Evolutionary conservation across 495 filamentous ascomycete species (phyloP).

Genomic region (Penicillium malachiteum): DNA sequence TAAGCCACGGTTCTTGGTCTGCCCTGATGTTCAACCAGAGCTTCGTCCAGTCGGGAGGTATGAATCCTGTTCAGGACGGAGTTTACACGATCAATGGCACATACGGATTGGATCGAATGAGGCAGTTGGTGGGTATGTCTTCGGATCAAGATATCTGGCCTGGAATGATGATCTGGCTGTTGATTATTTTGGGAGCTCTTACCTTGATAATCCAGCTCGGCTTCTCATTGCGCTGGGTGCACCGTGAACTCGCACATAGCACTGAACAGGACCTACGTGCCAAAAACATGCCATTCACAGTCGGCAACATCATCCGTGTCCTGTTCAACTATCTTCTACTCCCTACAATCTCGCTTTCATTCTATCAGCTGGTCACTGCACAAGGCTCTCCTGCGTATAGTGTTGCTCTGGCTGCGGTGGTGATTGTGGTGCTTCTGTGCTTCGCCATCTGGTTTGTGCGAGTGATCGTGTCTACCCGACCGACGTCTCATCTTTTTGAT

Average conservation of each 20-base stretch:
- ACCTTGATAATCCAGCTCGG: conserved; percentile 73
- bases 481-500: conserved; percentile 84
- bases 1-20: conserved; percentile 86
- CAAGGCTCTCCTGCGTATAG: conserved; percentile 61
- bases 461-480: conserved; percentile 75
- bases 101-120: conserved; percentile 75
- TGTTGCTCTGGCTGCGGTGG: conserved; percentile 68
- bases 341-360: conserved; percentile 79
- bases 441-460: conserved; percentile 78
- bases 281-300: conserved; percentile 91
- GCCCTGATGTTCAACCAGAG: conserved; percentile 90
- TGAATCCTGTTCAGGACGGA: conserved; percentile 71
- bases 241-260: conserved; percentile 65
- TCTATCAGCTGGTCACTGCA: conserved; percentile 87
- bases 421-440: conserved; percentile 67
- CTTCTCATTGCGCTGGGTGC: conserved; percentile 72
- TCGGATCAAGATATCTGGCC: conserved; percentile 83
- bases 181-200: conserved; percentile 66
- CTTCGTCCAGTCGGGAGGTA: conserved; percentile 68
- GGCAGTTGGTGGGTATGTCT: conserved; percentile 82
- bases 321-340: conserved; percentile 90
- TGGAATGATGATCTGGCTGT: conserved; percentile 82
- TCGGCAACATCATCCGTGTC: conserved; percentile 83
- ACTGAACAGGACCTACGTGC: conserved; percentile 81
- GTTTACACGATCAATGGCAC: conserved; percentile 70